Base-by-base conservation (phyloP, 345 rosid species). In the Angophora floribunda region DNA sequence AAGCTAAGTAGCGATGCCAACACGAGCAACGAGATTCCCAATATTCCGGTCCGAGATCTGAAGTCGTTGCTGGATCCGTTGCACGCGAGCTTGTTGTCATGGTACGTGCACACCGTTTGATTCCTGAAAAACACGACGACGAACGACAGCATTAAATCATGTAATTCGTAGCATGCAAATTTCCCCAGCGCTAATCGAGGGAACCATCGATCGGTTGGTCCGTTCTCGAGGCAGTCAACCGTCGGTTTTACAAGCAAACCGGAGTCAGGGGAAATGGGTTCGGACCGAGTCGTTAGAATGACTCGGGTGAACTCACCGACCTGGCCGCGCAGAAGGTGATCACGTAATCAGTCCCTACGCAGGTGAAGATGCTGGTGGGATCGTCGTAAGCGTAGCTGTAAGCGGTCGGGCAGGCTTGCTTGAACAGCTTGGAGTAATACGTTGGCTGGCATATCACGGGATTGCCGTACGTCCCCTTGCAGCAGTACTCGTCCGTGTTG, bases 301-400 rank as follows among this genome's bases (percentile, higher is more conserved):
- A 24, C 21, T 53, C 2, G 75, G 45, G 30, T 36, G 47, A 65
- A 9, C 6, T 41, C 19, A 80, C 91, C n/a, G 24, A 95, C 99
- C 95, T 95, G 85, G 93, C 6, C 45, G 93, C 44, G 91, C 99
- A 97, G 85, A 97, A 97, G 55, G 95, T 82, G 93, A 97, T 57
- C n/a, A 93, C 89, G 89, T 96, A 97, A 90, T 96, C 99, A 30
- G 96, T 51, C 17, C 92, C 98, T 0, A 95, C 79, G 89, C 99
- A 97, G 7, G 99, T 96, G 9, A 93, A 87, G 70, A 97, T 94
- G 86, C 99, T 96, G 7, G 93, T 91, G 1, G 96, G 99, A 91
- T 97, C 99, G 90, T 97, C 99, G 67, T 95, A 95, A 30, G 99
- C 99, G 86, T 97, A 97, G 85, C 98, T 97, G 57, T 95, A 95